Evolutionary conservation across 148 eudicot species (phyloP), one percentile per base, ranked within the genome.

Genomic region (Heliamphora exappendiculata): DNA sequence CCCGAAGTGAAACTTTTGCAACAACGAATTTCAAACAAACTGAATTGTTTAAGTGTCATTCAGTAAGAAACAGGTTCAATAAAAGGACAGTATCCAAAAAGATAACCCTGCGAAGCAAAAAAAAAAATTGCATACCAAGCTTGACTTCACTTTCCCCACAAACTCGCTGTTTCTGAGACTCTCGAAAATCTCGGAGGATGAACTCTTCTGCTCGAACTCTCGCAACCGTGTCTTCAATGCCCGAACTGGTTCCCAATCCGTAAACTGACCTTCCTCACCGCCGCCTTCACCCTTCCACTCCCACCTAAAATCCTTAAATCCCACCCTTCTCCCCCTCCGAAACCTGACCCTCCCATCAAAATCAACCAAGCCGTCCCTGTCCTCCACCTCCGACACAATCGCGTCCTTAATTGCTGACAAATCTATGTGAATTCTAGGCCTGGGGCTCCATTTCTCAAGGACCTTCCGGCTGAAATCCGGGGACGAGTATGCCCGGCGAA

Each of bases 201-300:
- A 86, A 75, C 81, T 87, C 86, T 84, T 91, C 76, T 74, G 81
- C 81, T 93, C 97, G 34, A 93, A 79, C 72, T 90, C 91, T 80
- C 84, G 85, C 82, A 89, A 74, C 83, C 87, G 76, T 14, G 81
- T 81, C 88, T 91, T 90, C 36, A 90, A 79, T 11, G 83, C 89
- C 75, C 82, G 68, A 80, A 94, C 85, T n/a, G 92, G 96, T 57
- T 92, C 93, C 98, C 98, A 92, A 79, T 88, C 92, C 75, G 73
- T 82, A 74, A 83, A 79, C 33, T 68, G 74, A 74, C 90, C 81
- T 33, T 76, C 88, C 33, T 86, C 88, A n/a, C 70, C 83, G 2
- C 74, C 78, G 9, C 81, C 86, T 29, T 74, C 80, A 24, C 59
- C 81, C 57, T 78, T 85, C 85, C 78, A 82, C 66, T 84, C 91